Conservation (phyloP, 1,284 basidiomycete species). For the Cutaneotrichosporon curvatum region DNA sequence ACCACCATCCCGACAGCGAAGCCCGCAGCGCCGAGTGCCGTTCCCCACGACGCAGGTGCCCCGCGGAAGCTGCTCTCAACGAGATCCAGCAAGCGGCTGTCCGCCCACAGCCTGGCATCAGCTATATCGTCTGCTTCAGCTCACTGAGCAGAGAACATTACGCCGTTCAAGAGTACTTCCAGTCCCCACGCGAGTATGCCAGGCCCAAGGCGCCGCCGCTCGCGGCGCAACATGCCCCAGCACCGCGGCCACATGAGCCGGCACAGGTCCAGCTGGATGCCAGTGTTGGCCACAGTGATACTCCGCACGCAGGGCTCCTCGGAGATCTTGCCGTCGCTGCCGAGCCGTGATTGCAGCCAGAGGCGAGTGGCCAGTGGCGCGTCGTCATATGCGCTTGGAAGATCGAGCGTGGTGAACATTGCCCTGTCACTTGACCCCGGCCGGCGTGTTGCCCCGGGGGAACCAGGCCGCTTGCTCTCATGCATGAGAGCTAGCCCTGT, state of each 20-base stretch:
- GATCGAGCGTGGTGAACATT: neutral
- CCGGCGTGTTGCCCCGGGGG: too few relatives aligned
- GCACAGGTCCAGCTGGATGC: conserved; percentile 2
- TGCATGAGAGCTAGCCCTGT: too few relatives aligned
- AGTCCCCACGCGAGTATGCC: neutral
- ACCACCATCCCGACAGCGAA: neutral
- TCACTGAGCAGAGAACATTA: neutral
- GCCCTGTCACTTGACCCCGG: too few relatives aligned
- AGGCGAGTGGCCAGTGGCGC: conserved; percentile 71
- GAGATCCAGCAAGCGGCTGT: conserved; percentile 3
- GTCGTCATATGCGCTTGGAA: conserved; percentile 53
- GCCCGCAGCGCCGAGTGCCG: neutral
- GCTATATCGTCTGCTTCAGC: neutral
- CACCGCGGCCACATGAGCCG: neutral
- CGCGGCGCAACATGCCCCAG: neutral
- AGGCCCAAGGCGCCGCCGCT: neutral
- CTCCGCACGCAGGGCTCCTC: neutral
- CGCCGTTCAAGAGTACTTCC: neutral
- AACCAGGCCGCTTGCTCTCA: too few relatives aligned
- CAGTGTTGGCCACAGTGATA: neutral
- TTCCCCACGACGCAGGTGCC: neutral
- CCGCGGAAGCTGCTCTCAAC: conserved; percentile 6
- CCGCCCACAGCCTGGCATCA: conserved; percentile 2
- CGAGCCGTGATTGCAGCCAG: conserved; percentile 31
- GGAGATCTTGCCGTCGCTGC: neutral